Base-by-base conservation (phyloP, 164 flowering plant genomes). In the Pachysandra terminalis region DNA sequence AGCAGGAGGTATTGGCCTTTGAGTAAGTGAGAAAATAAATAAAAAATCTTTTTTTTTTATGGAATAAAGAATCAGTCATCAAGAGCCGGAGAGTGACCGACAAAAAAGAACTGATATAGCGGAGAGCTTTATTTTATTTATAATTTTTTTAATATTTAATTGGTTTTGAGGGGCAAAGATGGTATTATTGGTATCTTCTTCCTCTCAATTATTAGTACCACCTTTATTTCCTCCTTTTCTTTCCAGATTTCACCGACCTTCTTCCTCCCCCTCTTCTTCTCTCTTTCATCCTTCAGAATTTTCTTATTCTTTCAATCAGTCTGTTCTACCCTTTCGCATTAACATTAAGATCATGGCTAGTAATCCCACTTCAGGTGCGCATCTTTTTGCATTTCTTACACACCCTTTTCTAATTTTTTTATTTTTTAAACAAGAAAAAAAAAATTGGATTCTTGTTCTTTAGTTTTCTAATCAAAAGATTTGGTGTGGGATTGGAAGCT, bases 321-420 rank as follows among this genome's bases (percentile, higher is more conserved):
- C 22, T 16, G 37, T 67, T 1, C 21, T 51, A 25, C 23, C 61
- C 60, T 55, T 25, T 25, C 55, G 35, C 27, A 40, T 56, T 58
- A 23, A 45, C n/a, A 10, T 63, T 71, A 70, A 66, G 64, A 75
- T 10, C n/a, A n/a, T 75, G 78, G 35, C 69, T 45, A 12, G 17
- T 48, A 71, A 59, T 40, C 24, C 59, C 58, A 67, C 52, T 57
- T 51, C 68, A 68, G 78, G 78, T 75, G 66, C 54, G 61, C 56
- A 45, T 22, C 10, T 45, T 45, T 13, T 45, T 45, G 6, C 15
- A 45, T 51, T 57, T 25, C 13, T 55, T 35, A 14, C 28, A 23
- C 25, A 12, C 28, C 25, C 25, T 24, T 12, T 12, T 56, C 25
- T 12, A 27, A 1, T 24, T 26, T 21, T 4, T 14, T 21, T 56